Percentiles rank a stretch among this genome's conserved stretches.
Conservation (phyloP, 1,284 basidiomycete species). For the Leccinum fuscescens region DNA sequence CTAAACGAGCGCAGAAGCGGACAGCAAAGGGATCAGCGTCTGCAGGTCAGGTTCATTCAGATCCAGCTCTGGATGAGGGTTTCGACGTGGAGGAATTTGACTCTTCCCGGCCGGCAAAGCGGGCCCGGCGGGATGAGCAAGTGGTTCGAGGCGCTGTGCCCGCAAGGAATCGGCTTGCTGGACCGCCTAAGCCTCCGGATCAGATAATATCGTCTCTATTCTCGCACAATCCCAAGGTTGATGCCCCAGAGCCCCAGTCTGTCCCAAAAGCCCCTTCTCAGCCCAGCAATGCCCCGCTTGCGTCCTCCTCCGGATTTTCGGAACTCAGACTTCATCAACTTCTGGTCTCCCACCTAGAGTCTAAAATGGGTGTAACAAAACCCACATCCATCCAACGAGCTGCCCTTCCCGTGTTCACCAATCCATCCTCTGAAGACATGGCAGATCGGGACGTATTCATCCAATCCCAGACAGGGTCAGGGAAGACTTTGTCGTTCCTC, state of each 20-base stretch:
- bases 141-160: constrained; percentile 14
- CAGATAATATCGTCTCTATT: constrained; percentile 93
- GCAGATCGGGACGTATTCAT: constrained; percentile 82
- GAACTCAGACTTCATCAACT: constrained; percentile 82
- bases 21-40: constrained; percentile 42
- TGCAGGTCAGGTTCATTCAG: constrained; percentile 18
- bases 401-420: constrained; percentile 73
- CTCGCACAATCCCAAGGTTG: constrained; percentile 74
- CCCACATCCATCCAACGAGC: constrained; percentile 92
- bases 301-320: constrained; percentile 70
- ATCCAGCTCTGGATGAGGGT: constrained; percentile 5
- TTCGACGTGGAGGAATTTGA: constrained; percentile 21
- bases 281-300: constrained; percentile 84
- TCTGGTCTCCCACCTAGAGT: constrained; percentile 75
- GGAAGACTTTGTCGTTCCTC: constrained; percentile 94
- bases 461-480: constrained; percentile 97
- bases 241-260: constrained; percentile 37
- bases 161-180: constrained; percentile 22
- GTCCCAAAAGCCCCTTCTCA: constrained; percentile 34
- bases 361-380: constrained; percentile 80
- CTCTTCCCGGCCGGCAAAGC: constrained; percentile 45
- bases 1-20: constrained; percentile 65
- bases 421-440: constrained; percentile 39
- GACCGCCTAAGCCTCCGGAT: constrained; percentile 40
- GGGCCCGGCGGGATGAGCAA: constrained; percentile 43